Conservation (phyloP, 192 early-diverging fungal genomes). For the Lunasporangiospora selenospora region DNA sequence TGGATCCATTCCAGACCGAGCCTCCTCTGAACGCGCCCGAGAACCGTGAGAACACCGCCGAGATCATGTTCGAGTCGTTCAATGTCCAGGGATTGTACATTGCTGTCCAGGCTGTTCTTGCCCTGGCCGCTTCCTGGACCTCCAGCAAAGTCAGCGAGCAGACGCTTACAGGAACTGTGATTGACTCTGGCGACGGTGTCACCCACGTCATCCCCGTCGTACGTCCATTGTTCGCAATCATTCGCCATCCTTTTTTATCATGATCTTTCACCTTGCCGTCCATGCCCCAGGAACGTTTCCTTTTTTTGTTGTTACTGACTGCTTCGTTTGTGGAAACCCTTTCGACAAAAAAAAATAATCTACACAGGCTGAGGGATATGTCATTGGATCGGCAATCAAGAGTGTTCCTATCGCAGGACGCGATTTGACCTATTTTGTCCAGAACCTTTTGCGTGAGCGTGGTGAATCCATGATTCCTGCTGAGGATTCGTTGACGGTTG, state of each 20-base stretch:
- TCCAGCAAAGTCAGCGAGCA: slow-evolving; percentile 83
- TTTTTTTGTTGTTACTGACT: background rate
- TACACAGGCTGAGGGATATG: slow-evolving; percentile 99
- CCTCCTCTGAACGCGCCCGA: slow-evolving; percentile 98
- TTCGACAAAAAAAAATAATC: too few relatives aligned
- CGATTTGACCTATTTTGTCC: slow-evolving; percentile 97
- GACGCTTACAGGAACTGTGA: slow-evolving; percentile 97
- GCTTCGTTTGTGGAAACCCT: too few relatives aligned
- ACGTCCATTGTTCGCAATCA: slow-evolving; percentile 23
- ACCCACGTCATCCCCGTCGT: slow-evolving; percentile 99
- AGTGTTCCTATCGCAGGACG: slow-evolving; percentile 99
- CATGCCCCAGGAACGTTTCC: background rate
- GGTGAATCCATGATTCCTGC: slow-evolving; percentile 94
- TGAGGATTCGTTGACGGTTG: slow-evolving; percentile 94
- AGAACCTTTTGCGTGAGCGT: slow-evolving; percentile 96
- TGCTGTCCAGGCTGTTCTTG: slow-evolving; percentile 99
- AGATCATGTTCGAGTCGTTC: slow-evolving; percentile 99
- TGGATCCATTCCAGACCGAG: slow-evolving; percentile 75
- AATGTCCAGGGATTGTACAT: slow-evolving; percentile 98
- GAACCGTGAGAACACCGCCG: slow-evolving; percentile 98
- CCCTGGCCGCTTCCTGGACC: slow-evolving; percentile 95
- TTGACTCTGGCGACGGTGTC: slow-evolving; percentile 98
- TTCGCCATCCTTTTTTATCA: background rate
- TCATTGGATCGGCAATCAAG: slow-evolving; percentile 97
- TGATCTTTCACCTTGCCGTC: background rate